A percentile compares a stretch with the other conserved stretches of the same genome.
These are phyloP conservation scores for Kluyveromyces sp. DNA, from an alignment of 1,139 yeast genomes.

Conservation along the genomic window DNA sequence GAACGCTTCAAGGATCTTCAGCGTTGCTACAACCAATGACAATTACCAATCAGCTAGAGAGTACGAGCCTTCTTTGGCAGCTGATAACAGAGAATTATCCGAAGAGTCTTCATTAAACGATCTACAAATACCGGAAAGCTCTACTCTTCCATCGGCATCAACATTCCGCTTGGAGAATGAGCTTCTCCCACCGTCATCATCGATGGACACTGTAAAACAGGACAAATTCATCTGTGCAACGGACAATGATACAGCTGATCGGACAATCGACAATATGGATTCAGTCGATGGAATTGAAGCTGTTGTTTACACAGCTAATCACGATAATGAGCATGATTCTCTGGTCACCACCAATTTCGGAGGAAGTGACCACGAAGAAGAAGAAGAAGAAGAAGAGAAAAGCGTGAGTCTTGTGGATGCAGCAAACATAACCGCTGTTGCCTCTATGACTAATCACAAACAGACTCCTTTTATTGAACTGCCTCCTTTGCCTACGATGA, in stretches of 20 bases:
- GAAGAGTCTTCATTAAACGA: slow-evolving; percentile 16
- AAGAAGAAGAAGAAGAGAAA: neutral
- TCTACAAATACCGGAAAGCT: slow-evolving; percentile 14
- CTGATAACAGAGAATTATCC: slow-evolving; percentile 5
- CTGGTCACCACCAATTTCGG: too few relatives aligned
- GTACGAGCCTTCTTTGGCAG: slow-evolving; percentile 9
- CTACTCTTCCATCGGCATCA: neutral
- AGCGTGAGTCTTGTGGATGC: too few relatives aligned
- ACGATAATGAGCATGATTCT: neutral
- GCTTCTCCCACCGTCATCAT: neutral
- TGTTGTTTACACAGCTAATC: neutral
- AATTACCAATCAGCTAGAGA: slow-evolving; percentile 24
- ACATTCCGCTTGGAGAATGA: slow-evolving; percentile 1
- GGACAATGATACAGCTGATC: neutral
- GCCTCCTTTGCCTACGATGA: slow-evolving; percentile 5
- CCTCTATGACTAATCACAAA: neutral
- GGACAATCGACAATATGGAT: neutral
- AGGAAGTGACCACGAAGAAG: neutral
- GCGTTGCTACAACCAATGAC: slow-evolving; percentile 23
- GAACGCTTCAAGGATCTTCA: slow-evolving; percentile 20
- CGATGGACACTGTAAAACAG: slow-evolving; percentile 4
- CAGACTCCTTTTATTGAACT: neutral
- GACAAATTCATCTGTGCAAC: neutral
- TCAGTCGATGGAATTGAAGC: neutral
- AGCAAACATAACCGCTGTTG: too few relatives aligned